A percentile compares a stretch with the other conserved stretches of the same genome.
Evolutionary conservation across 257 asterid genomes (phyloP).

Genomic region (Penstemon newberryi): DNA sequence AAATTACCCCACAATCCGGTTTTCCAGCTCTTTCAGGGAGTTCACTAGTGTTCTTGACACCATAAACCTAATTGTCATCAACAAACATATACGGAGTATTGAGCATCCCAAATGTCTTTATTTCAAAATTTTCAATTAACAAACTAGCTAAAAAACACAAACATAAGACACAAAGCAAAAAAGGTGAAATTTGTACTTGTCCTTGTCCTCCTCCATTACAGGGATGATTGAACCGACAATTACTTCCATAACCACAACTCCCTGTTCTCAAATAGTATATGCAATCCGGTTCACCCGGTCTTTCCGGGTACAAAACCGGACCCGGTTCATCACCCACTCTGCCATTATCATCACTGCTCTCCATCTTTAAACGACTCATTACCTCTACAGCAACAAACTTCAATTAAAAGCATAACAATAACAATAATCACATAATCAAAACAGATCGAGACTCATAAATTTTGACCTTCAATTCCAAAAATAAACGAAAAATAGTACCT

Average conservation of each 20-base stretch:
- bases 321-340: constrained; percentile 41
- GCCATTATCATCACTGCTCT: constrained; percentile 38
- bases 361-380: constrained; percentile 45
- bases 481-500: constrained; percentile 32
- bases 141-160: neutral
- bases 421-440: neutral
- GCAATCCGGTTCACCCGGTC: constrained; percentile 80
- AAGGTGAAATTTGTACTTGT: neutral
- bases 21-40: constrained; percentile 63
- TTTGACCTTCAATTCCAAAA: constrained; percentile 4
- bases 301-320: constrained; percentile 48
- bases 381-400: constrained; percentile 30
- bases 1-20: constrained; percentile 62
- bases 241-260: constrained; percentile 64
- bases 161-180: too few relatives aligned
- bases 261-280: constrained; percentile 66
- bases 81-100: constrained; percentile 2
- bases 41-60: constrained; percentile 36
- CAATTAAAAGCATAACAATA: neutral
- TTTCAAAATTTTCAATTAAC: neutral
- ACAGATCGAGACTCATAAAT: neutral
- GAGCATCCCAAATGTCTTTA: neutral
- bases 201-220: constrained; percentile 41
- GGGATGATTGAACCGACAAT: constrained; percentile 73
- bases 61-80: constrained; percentile 37